Base-by-base conservation (phyloP, 2,329 filamentous ascomycete species). In the Coniochaeta pulveracea region DNA sequence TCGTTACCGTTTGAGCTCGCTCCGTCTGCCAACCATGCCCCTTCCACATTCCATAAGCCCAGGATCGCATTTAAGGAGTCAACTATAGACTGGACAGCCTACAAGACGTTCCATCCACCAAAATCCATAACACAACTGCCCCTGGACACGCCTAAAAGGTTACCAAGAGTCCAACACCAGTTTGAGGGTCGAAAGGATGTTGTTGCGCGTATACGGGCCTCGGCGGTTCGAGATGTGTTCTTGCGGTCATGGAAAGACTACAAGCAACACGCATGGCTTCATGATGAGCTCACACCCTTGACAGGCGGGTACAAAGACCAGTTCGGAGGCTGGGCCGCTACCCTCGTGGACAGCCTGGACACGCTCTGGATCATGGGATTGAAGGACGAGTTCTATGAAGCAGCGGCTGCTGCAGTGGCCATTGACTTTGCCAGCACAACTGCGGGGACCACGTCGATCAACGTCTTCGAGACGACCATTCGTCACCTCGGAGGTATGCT, bases 351-450 rank as follows among this genome's bases (percentile, higher is more conserved):
- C 45, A 55, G 64, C 0, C 57, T 79, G 33, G 73, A 78, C 39
- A 75, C 72, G 0, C 61, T 79, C 3, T 69, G 64, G 60, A 76
- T 80, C 28, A 75, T 78, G 72, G 72, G 54, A 6, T 50, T 77
- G 26, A 52, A 61, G 19, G 55, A 65, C 2, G 74, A 79, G 19
- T 77, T 79, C 41, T 52, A 64, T 32, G 49, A 63, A 14, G 72
- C 73, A 4, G 62, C 67, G 3, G 52, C 55, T 18, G 69, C 65
- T 3, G 58, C 67, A 3, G 52, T 51, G 16, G 59, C 59, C 9
- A 58, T 74, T 35, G 63, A 74, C 45, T 74, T 69, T 40, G 55
- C 56, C 2, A 56, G 53, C 4, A 59, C 63, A 2, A 48, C 43
- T 3, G 48, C 54, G 6, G n/a, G n/a, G n/a, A n/a, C n/a, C n/a